Evolutionary conservation across 2,329 filamentous ascomycete species (phyloP).

Genomic region (Fusarium citri): DNA sequence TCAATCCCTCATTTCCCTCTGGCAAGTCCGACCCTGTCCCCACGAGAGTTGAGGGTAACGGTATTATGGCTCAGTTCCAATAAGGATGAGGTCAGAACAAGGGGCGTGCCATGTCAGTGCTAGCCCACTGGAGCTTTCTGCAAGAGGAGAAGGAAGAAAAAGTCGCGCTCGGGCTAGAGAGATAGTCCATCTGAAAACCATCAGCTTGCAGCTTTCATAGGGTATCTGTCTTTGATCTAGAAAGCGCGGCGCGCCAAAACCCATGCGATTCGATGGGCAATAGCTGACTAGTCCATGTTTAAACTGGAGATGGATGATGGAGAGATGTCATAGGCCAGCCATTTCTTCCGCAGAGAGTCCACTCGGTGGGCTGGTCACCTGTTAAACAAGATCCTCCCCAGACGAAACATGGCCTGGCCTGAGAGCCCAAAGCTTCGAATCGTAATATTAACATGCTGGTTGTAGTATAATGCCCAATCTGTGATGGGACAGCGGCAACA

Average conservation of each 20-base stretch:
- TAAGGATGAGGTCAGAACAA: constrained; percentile 40
- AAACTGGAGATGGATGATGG: constrained; percentile 36
- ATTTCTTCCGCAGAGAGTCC: constrained; percentile 40
- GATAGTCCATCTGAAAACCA: constrained; percentile 38
- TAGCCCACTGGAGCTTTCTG: constrained; percentile 17
- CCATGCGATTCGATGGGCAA: constrained; percentile 43
- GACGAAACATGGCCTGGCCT: constrained; percentile 36
- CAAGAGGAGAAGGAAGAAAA: constrained; percentile 28
- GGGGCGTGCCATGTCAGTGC: constrained; percentile 30
- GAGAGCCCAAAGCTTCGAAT: constrained; percentile 25
- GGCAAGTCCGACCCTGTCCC: constrained; percentile 13
- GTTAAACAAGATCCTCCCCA: constrained; percentile 46
- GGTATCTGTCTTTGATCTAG: constrained; percentile 29
- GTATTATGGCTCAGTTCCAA: constrained; percentile 30
- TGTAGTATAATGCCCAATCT: constrained; percentile 28
- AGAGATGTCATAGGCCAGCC: constrained; percentile 34
- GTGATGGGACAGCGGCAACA: constrained; percentile 27
- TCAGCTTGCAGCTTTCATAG: constrained; percentile 43
- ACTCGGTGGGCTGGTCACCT: constrained; percentile 44
- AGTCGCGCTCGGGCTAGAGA: constrained; percentile 38
- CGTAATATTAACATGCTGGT: constrained; percentile 37
- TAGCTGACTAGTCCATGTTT: constrained; percentile 31
- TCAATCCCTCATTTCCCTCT: constrained; percentile 17
- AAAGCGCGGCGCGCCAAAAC: constrained; percentile 34
- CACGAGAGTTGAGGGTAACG: constrained; percentile 30